Conservation (phyloP, 2,329 filamentous ascomycete species). For the Trichophyton equinum region DNA sequence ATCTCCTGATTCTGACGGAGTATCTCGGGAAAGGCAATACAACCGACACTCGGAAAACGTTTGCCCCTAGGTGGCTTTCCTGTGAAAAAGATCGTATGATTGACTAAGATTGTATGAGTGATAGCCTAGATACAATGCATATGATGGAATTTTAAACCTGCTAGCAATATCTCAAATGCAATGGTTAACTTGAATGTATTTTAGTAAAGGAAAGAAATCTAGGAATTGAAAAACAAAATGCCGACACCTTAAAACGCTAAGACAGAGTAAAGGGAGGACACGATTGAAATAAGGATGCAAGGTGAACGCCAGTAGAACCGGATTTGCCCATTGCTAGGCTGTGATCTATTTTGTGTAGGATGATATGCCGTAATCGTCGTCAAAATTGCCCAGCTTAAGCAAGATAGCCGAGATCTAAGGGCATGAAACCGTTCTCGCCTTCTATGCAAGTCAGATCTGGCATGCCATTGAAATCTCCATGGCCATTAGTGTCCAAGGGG, state of each 20-base stretch:
- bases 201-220: not conserved
- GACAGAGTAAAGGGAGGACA: not conserved
- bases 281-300: not conserved
- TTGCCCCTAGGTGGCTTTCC: not conserved
- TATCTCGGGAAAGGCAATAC: not conserved
- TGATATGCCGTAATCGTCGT: not conserved
- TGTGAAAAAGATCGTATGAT: not conserved
- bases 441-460: not conserved
- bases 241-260: not conserved
- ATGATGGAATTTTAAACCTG: not conserved
- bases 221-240: not conserved
- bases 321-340: not conserved
- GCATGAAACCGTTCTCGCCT: conserved; percentile 3
- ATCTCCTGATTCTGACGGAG: conserved; percentile 1
- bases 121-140: not conserved
- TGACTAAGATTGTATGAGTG: not conserved
- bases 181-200: not conserved
- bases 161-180: not conserved
- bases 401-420: conserved; percentile 1
- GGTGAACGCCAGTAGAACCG: not conserved
- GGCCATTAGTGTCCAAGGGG: not conserved
- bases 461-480: conserved; percentile 5
- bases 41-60: not conserved
- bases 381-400: not conserved
- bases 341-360: not conserved